phyloP scores from a whole-genome alignment of 2,329 filamentous ascomycete genomes.

The Trichophyton mentagrophytes region DNA sequence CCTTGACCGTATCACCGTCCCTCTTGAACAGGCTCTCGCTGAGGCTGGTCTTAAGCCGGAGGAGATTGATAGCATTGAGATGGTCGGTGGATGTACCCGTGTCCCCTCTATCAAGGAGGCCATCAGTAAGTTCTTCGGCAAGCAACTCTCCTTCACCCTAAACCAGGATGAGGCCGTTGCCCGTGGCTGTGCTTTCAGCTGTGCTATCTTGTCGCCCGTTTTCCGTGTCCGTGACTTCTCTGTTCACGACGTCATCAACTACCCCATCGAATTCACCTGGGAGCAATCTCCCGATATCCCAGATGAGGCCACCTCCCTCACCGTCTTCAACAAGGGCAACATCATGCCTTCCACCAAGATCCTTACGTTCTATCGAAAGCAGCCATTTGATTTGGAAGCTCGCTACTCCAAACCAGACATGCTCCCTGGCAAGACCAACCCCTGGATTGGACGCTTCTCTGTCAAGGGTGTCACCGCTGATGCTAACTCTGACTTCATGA shows the following conservation, averaged over 20 bases:
- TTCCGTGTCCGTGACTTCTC: constrained; percentile 98
- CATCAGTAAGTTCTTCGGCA: constrained; percentile 84
- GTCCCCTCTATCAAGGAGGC: constrained; percentile 83
- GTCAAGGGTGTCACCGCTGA: constrained; percentile 96
- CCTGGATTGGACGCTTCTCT: constrained; percentile 95
- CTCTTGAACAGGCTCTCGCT: constrained; percentile 83
- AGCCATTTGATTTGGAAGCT: constrained; percentile 91
- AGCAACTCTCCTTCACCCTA: constrained; percentile 83
- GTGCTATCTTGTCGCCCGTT: constrained; percentile 89
- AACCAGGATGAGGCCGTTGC: constrained; percentile 98
- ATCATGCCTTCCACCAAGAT: constrained; percentile 98
- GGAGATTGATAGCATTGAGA: constrained; percentile 85
- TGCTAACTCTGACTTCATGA: constrained; percentile 94
- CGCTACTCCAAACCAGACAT: constrained; percentile 77
- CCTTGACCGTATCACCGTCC: constrained; percentile 56
- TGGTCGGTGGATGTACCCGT: constrained; percentile 90
- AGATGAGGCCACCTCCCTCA: constrained; percentile 93
- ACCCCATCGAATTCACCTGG: constrained; percentile 98
- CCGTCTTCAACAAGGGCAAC: constrained; percentile 95
- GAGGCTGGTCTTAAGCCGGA: constrained; percentile 83
- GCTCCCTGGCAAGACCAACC: constrained; percentile 78
- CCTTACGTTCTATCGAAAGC: constrained; percentile 96
- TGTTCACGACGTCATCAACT: constrained; percentile 93
- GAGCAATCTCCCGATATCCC: constrained; percentile 97
- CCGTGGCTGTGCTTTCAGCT: constrained; percentile 91